Conservation (phyloP, 352 stramenopile genomes). For the Globisporangium orthogonon region DNA sequence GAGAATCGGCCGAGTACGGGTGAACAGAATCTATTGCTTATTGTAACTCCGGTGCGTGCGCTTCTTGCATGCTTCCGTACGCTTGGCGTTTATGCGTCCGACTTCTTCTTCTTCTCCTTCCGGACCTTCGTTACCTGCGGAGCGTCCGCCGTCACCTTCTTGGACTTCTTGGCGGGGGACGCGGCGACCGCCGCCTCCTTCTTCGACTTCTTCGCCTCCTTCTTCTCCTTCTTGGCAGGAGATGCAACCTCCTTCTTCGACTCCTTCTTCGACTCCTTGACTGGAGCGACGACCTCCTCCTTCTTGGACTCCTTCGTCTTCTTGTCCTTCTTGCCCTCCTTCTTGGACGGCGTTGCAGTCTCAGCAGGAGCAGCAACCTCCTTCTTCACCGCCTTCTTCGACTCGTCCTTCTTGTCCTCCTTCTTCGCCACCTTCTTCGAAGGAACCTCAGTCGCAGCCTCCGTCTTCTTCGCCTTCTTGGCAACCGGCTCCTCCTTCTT, state of each 20-base stretch:
- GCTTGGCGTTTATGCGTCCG: slow-evolving; percentile 4
- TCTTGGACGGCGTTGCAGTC: neutral
- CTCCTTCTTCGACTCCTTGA: slow-evolving; percentile 1
- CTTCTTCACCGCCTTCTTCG: neutral
- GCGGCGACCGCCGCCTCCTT: neutral
- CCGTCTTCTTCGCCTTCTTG: neutral
- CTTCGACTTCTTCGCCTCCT: too few species aligned
- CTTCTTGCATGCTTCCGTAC: too few species aligned
- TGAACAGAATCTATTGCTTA: neutral
- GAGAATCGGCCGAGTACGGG: too few species aligned
- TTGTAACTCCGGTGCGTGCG: too few species aligned
- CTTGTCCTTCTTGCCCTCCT: neutral
- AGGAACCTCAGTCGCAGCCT: neutral
- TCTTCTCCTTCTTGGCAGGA: slow-evolving; percentile 8
- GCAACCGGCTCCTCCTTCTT: neutral
- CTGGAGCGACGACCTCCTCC: neutral
- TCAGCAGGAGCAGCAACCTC: neutral
- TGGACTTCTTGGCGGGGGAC: slow-evolving; percentile 15
- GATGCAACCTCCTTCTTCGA: neutral
- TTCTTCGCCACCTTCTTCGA: slow-evolving; percentile 8
- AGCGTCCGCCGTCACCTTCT: slow-evolving; percentile 6
- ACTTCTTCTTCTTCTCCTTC: slow-evolving; percentile 11
- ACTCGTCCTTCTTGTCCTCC: slow-evolving; percentile 3
- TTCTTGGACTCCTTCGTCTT: neutral
- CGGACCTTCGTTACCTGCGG: slow-evolving; percentile 4